Conservation (phyloP, 345 rosid genomes). For the Jatropha curcas region DNA sequence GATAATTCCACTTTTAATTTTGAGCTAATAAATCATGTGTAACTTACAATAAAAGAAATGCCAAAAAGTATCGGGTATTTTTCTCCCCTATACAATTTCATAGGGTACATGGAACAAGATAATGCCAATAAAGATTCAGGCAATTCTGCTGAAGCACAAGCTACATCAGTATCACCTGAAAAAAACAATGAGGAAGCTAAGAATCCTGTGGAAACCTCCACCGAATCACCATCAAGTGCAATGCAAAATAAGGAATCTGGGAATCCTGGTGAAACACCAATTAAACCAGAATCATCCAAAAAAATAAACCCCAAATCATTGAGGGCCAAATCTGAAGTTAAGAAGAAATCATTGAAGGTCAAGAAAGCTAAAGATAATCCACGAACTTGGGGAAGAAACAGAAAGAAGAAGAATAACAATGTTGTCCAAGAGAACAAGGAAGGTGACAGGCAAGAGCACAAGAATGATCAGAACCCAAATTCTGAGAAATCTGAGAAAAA, state of each 20-base stretch:
- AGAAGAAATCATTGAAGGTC: constrained; percentile 41
- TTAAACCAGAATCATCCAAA: constrained; percentile 33
- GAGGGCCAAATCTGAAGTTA: constrained; percentile 42
- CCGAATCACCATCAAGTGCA: background rate
- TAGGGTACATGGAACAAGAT: constrained; percentile 41
- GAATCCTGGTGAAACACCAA: constrained; percentile 29
- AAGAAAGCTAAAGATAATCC: constrained; percentile 28
- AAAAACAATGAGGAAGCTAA: no score
- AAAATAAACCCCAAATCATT: constrained; percentile 32
- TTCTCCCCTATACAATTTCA: constrained; percentile 76
- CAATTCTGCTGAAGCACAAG: background rate
- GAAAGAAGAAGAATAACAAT: constrained; percentile 27
- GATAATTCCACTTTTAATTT: background rate
- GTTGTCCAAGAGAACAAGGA: constrained; percentile 18
- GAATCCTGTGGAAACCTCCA: constrained; percentile 5
- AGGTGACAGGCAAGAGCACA: no score
- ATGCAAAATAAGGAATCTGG: constrained; percentile 25
- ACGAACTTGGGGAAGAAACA: constrained; percentile 17
- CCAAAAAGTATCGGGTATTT: constrained; percentile 83
- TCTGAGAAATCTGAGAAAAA: no score
- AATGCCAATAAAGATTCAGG: constrained; percentile 20
- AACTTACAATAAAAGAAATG: constrained; percentile 91
- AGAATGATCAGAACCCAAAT: no score
- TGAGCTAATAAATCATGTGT: constrained; percentile 8
- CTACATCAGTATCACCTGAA: background rate